phyloP scores from a whole-genome alignment of 257 asterid species.

The Mentha longifolia region DNA sequence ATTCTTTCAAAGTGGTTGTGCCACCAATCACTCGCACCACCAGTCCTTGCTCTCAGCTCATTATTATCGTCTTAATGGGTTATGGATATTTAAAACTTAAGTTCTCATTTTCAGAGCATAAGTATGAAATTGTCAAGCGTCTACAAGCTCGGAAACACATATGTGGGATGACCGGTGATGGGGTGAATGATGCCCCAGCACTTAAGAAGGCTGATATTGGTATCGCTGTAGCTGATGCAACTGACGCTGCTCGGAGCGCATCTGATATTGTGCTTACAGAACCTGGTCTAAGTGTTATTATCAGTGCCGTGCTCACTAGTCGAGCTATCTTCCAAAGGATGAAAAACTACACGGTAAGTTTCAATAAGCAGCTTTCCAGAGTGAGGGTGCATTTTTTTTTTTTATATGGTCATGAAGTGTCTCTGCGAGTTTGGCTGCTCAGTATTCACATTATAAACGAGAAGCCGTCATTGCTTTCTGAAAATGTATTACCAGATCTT shows the following conservation, averaged over 20 bases:
- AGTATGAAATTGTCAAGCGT: constrained; percentile 63
- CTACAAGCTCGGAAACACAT: constrained; percentile 67
- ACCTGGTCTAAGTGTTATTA: constrained; percentile 68
- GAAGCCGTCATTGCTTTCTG: not conserved
- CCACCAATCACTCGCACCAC: not conserved
- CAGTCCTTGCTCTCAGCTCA: not conserved
- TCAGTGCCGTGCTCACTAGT: constrained; percentile 70
- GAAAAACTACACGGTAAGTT: constrained; percentile 63
- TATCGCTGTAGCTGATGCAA: constrained; percentile 70
- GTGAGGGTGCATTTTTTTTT: not conserved
- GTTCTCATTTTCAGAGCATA: constrained; percentile 50
- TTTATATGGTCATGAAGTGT: not conserved
- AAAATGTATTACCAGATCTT: not conserved
- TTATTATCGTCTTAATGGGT: not conserved
- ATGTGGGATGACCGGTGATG: constrained; percentile 76
- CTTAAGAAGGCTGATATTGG: constrained; percentile 69
- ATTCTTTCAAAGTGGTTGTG: constrained; percentile 17
- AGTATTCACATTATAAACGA: not conserved
- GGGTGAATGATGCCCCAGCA: constrained; percentile 72
- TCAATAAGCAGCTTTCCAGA: not conserved
- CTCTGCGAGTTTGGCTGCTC: not conserved
- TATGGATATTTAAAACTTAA: not conserved
- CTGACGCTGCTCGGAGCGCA: constrained; percentile 70
- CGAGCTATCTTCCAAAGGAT: constrained; percentile 69
- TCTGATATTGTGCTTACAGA: constrained; percentile 66